phyloP scores from a whole-genome alignment of 1,284 basidiomycete genomes.

The Sanghuangporus sanghuang region DNA sequence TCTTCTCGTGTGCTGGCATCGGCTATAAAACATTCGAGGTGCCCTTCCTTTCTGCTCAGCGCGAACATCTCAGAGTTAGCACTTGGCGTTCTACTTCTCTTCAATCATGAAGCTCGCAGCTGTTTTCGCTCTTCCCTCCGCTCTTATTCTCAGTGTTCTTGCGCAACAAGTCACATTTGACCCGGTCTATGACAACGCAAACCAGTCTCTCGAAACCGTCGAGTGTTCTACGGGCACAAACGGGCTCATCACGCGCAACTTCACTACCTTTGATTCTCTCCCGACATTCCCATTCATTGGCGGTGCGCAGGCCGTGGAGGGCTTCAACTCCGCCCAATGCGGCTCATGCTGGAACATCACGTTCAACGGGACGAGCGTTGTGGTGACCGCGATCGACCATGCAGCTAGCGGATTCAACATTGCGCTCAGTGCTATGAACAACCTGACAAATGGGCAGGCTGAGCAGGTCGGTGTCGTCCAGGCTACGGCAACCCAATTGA shows the following conservation, averaged over 20 bases:
- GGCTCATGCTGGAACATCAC: slow-evolving; percentile 47
- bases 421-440: slow-evolving; percentile 20
- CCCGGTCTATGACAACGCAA: slow-evolving; percentile 35
- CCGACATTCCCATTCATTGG: slow-evolving; percentile 42
- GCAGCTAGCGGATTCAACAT: slow-evolving; percentile 37
- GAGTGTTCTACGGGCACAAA: slow-evolving; percentile 48
- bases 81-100: not conserved
- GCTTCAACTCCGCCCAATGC: slow-evolving; percentile 42
- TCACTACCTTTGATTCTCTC: slow-evolving; percentile 36
- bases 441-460: slow-evolving; percentile 19
- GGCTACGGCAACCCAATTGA: slow-evolving; percentile 15
- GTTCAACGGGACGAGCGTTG: slow-evolving; percentile 33
- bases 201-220: slow-evolving; percentile 33
- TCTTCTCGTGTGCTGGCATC: not conserved
- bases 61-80: not conserved
- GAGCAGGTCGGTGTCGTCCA: slow-evolving; percentile 17
- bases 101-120: slow-evolving; percentile 12
- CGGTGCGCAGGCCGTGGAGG: slow-evolving; percentile 34
- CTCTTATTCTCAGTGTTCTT: not conserved
- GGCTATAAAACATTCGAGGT: slow-evolving; percentile 1
- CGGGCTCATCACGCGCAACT: slow-evolving; percentile 36
- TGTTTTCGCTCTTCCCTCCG: slow-evolving; percentile 3
- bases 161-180: slow-evolving; percentile 38
- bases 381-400: slow-evolving; percentile 37
- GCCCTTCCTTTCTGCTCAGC: not conserved